Conservation (phyloP, 2,329 filamentous ascomycete species). For the Neobulgaria alba region DNA sequence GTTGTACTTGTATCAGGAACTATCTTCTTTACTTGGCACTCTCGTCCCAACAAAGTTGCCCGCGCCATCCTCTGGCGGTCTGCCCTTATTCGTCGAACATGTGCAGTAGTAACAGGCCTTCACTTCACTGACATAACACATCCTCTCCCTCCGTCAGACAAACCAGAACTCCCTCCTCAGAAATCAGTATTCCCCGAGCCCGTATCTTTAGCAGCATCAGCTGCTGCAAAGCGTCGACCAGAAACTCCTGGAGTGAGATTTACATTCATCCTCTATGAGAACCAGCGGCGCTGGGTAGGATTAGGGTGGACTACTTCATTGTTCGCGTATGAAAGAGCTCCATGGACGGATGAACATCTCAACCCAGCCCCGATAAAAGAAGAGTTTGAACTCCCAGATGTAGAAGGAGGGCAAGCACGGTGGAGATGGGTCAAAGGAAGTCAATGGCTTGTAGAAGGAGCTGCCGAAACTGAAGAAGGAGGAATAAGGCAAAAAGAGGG, state of each 20-base stretch:
- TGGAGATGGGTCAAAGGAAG: conserved; percentile 82
- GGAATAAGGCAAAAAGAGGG: conserved; percentile 32
- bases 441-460: conserved; percentile 80
- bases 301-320: conserved; percentile 90
- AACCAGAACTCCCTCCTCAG: conserved; percentile 26
- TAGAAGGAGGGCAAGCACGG: conserved; percentile 51
- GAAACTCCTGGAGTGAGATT: conserved; percentile 79
- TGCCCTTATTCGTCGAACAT: conserved; percentile 58
- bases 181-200: conserved; percentile 11
- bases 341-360: conserved; percentile 95
- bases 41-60: conserved; percentile 73
- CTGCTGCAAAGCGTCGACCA: conserved; percentile 30
- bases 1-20: conserved; percentile 83
- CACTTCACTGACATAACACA: conserved; percentile 49
- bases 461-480: conserved; percentile 42
- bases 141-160: conserved; percentile 12
- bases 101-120: conserved; percentile 71
- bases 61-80: conserved; percentile 89
- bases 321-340: conserved; percentile 78
- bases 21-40: conserved; percentile 83
- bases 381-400: conserved; percentile 58
- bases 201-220: conserved; percentile 28
- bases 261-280: conserved; percentile 94
- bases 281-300: conserved; percentile 90
- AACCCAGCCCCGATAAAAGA: conserved; percentile 71